phyloP scores from a whole-genome alignment of 306 rosid genomes.

The Citrullus amarus region DNA sequence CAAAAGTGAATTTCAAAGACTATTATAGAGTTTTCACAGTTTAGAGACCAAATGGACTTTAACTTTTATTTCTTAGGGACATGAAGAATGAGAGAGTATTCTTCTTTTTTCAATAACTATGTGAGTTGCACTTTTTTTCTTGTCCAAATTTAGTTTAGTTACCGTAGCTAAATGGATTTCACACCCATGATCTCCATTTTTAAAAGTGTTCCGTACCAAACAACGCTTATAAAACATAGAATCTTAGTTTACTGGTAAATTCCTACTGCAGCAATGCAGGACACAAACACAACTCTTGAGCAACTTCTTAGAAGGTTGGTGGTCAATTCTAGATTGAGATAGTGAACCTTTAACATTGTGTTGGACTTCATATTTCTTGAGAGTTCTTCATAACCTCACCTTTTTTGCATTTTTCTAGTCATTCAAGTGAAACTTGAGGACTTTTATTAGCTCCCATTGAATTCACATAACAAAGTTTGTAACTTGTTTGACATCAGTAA shows the following conservation, averaged over 20 bases:
- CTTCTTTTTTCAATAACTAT: neutral
- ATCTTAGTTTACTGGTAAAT: neutral
- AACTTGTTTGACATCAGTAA: constrained; percentile 20
- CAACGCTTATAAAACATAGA: neutral
- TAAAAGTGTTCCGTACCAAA: neutral
- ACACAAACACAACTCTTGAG: neutral
- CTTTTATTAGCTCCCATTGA: neutral
- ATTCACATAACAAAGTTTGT: neutral
- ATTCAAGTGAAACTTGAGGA: neutral
- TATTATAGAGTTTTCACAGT: too few species aligned
- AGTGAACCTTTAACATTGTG: neutral
- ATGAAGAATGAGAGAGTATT: neutral
- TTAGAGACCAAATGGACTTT: too few species aligned
- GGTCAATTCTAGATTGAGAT: neutral
- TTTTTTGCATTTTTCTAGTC: neutral
- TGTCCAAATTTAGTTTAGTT: neutral
- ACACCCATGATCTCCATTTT: neutral
- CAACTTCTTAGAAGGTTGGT: neutral
- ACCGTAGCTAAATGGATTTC: neutral
- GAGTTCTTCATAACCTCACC: neutral
- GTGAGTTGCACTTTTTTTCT: neutral
- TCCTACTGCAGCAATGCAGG: neutral
- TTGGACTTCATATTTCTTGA: neutral
- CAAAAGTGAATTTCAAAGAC: too few species aligned
- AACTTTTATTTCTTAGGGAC: neutral